These are phyloP conservation scores for Blepharisma undulans DNA, from an alignment of 169 alveolate genomes.

Conservation along the genomic window DNA sequence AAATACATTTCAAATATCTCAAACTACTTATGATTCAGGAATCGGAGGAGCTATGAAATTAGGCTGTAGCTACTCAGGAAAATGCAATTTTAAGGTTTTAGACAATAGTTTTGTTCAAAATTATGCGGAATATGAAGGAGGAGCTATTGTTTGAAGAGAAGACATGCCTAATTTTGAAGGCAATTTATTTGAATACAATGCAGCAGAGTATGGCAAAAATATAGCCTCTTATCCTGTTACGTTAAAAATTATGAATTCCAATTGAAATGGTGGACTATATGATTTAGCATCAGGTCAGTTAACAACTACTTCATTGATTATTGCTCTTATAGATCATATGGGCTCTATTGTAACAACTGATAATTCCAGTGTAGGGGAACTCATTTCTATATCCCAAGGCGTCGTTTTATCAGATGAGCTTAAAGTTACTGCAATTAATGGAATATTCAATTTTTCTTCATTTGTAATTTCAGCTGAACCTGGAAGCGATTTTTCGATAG, in stretches of 20 bases:
- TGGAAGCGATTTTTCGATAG: not conserved
- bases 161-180: not conserved
- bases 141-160: not conserved
- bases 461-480: not conserved
- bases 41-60: not conserved
- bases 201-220: conserved; percentile 17
- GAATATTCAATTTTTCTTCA: not conserved
- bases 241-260: not conserved
- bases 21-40: not conserved
- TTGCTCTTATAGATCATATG: not conserved
- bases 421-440: not conserved
- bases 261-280: not conserved
- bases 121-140: not conserved
- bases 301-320: not conserved
- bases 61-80: not conserved
- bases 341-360: not conserved
- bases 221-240: not conserved
- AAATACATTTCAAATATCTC: not conserved
- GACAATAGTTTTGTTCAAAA: not conserved
- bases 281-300: conserved; percentile 5
- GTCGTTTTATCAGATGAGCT: conserved; percentile 12
- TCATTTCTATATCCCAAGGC: not conserved
- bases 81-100: not conserved
- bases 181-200: not conserved
- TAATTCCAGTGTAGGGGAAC: not conserved